A percentile compares a stretch with the other conserved stretches of the same genome.
Conservation (phyloP, 768 basidiomycete genomes). For the Pleurotus salmoneostramineus region DNA sequence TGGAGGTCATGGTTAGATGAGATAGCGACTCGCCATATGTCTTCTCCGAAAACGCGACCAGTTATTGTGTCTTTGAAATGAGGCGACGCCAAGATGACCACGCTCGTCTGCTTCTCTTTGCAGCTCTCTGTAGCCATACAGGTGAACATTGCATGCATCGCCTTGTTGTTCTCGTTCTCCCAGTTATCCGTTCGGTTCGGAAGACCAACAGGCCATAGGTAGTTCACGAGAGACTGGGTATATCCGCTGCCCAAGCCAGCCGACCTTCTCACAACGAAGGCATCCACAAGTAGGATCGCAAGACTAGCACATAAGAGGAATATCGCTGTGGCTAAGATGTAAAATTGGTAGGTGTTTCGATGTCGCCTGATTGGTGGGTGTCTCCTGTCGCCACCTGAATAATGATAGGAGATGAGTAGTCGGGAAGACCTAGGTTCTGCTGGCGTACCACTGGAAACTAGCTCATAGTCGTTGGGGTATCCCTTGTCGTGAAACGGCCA, state of each 20-base stretch:
- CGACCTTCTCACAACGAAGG: neutral
- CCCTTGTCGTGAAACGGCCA: neutral
- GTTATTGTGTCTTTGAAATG: constrained; percentile 18
- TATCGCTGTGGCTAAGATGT: neutral
- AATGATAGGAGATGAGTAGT: too few relatives aligned
- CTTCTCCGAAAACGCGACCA: constrained; percentile 22
- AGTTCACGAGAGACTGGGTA: neutral
- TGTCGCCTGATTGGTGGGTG: neutral
- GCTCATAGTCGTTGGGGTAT: too few relatives aligned
- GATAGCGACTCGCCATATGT: constrained; percentile 21
- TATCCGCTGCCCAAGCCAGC: neutral
- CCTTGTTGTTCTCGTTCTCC: constrained; percentile 5
- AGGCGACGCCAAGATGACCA: constrained; percentile 24
- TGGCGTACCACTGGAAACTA: too few relatives aligned
- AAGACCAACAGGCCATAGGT: neutral
- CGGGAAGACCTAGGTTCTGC: too few relatives aligned
- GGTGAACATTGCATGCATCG: constrained; percentile 6
- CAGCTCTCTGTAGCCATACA: constrained; percentile 24
- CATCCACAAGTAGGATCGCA: neutral
- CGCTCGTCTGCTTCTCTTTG: constrained; percentile 24
- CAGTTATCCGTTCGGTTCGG: neutral
- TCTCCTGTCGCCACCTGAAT: too few relatives aligned
- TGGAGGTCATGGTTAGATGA: neutral
- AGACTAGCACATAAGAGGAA: neutral
- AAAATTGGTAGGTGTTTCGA: neutral